Conservation (phyloP, 1,284 basidiomycete genomes). For the Bondarzewia mesenterica region DNA sequence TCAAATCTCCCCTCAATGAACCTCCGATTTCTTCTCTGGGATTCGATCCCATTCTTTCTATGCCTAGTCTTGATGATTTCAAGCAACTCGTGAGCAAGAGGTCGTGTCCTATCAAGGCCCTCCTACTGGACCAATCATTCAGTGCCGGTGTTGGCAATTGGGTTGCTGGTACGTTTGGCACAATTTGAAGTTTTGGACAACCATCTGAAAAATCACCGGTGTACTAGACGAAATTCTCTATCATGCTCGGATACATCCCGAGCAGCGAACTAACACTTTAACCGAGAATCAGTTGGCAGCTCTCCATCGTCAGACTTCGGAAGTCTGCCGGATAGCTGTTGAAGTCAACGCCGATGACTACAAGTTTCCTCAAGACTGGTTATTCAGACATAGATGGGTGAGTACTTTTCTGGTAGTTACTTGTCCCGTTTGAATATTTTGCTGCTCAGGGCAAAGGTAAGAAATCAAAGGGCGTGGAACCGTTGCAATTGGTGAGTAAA, state of each 20-base stretch:
- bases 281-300: slow-evolving; percentile 39
- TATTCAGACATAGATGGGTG: slow-evolving; percentile 70
- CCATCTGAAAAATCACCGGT: no score
- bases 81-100: slow-evolving; percentile 42
- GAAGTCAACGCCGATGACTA: slow-evolving; percentile 65
- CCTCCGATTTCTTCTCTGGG: slow-evolving; percentile 66
- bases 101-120: slow-evolving; percentile 67
- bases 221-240: slow-evolving; percentile 69
- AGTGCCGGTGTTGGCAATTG: slow-evolving; percentile 81
- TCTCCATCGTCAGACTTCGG: slow-evolving; percentile 48
- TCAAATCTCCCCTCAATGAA: slow-evolving; percentile 47
- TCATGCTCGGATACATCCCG: slow-evolving; percentile 71
- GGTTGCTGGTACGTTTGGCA: slow-evolving; percentile 52
- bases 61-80: slow-evolving; percentile 60
- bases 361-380: slow-evolving; percentile 66
- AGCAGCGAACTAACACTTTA: slow-evolving; percentile 58
- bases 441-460: slow-evolving; percentile 60
- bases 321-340: slow-evolving; percentile 61
- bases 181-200: no score
- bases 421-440: background rate
- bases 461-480: slow-evolving; percentile 35
- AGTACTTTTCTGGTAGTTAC: slow-evolving; percentile 12
- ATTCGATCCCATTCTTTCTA: slow-evolving; percentile 72
- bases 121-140: slow-evolving; percentile 78
- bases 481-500: slow-evolving; percentile 41